A percentile compares a stretch with the other conserved stretches of the same genome.
Conservation (phyloP, 495 filamentous ascomycete species). For the Hypoxylon intermedium region DNA sequence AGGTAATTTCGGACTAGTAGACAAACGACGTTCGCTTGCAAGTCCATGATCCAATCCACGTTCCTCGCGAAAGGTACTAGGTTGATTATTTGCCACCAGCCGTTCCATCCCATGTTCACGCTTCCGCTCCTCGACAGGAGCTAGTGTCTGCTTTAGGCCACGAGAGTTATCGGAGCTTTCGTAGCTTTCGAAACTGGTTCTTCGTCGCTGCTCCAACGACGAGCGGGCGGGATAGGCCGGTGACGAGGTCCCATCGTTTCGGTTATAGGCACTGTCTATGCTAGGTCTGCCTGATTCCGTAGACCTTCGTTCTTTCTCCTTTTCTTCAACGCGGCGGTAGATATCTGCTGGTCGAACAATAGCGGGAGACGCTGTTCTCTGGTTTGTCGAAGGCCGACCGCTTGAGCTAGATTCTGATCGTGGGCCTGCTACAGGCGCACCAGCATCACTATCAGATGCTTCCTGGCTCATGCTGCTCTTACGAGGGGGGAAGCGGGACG, state of each 20-base stretch:
- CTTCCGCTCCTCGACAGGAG: conserved; percentile 64
- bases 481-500: conserved; percentile 59
- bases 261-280: conserved; percentile 46
- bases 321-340: conserved; percentile 76
- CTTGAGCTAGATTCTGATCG: conserved; percentile 35
- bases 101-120: conserved; percentile 63
- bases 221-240: conserved; percentile 7
- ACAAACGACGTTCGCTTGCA: conserved; percentile 40
- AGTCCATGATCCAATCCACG: no score
- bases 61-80: no score
- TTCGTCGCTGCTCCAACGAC: conserved; percentile 26
- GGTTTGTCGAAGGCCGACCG: conserved; percentile 41
- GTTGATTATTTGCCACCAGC: conserved; percentile 36
- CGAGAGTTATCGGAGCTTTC: conserved; percentile 43
- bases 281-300: conserved; percentile 60
- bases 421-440: conserved; percentile 25
- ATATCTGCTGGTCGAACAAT: conserved; percentile 81
- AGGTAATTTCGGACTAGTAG: conserved; percentile 64
- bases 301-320: conserved; percentile 60
- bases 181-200: conserved; percentile 38
- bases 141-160: conserved; percentile 49
- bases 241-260: conserved; percentile 10
- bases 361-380: conserved; percentile 47
- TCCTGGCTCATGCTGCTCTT: conserved; percentile 66
- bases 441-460: conserved; percentile 38